Conservation (phyloP, 106 monocot genomes). For the Triglochin maritima region DNA sequence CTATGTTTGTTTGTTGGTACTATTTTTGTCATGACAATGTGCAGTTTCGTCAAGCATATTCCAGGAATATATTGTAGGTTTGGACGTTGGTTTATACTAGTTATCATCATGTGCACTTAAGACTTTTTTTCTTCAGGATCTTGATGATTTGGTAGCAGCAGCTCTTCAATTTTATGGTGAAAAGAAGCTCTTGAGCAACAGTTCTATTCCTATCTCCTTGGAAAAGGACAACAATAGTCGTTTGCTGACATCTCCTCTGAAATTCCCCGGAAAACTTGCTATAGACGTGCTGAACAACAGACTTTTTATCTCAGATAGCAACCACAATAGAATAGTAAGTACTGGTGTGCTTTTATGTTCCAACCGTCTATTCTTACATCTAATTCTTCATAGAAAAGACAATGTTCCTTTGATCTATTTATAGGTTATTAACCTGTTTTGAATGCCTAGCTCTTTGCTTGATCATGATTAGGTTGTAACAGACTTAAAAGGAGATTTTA, state of each 20-base stretch:
- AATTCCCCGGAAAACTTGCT: slow-evolving; percentile 91
- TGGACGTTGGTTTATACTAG: no score
- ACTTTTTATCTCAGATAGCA: slow-evolving; percentile 94
- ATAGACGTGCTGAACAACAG: slow-evolving; percentile 72
- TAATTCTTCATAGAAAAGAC: no score
- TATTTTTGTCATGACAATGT: no score
- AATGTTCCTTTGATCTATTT: background rate
- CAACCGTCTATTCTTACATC: no score
- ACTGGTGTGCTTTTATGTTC: slow-evolving; percentile 2
- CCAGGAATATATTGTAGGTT: no score
- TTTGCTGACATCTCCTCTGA: slow-evolving; percentile 55
- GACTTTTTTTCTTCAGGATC: slow-evolving; percentile 50
- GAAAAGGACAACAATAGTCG: slow-evolving; percentile 64
- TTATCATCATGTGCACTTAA: no score
- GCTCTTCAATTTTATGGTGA: slow-evolving; percentile 81
- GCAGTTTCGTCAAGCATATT: no score
- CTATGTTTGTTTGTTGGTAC: no score
- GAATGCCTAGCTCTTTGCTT: slow-evolving; percentile 2
- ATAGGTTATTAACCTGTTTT: background rate
- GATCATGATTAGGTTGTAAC: slow-evolving; percentile 62
- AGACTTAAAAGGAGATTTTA: slow-evolving; percentile 68
- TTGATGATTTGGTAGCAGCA: slow-evolving; percentile 82
- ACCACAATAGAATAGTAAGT: slow-evolving; percentile 95
- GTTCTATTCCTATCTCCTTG: slow-evolving; percentile 52
- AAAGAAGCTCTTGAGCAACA: slow-evolving; percentile 47